These are phyloP conservation scores for Plectosphaerella cucumerina DNA, from an alignment of 2,329 filamentous ascomycete genomes.

Conservation along the genomic window DNA sequence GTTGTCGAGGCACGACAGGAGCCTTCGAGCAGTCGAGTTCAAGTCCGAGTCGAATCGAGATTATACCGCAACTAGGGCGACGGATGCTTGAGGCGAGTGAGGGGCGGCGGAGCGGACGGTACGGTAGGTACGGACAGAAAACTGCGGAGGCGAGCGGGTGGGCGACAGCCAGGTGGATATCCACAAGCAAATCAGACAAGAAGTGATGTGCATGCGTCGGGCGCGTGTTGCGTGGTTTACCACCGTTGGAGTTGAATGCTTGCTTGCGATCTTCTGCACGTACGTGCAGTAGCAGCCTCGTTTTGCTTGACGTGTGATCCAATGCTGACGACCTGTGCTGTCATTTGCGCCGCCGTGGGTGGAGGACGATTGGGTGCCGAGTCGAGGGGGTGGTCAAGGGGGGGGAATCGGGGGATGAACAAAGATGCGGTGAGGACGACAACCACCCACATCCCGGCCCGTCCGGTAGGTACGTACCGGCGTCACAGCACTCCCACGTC, in stretches of 20 bases:
- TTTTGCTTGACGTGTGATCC: not conserved
- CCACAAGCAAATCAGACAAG: too few species aligned
- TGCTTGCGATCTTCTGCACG: not conserved
- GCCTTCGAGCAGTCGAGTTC: too few species aligned
- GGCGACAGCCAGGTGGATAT: not conserved
- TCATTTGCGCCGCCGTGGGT: not conserved
- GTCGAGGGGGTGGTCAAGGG: too few species aligned
- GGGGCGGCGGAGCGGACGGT: not conserved
- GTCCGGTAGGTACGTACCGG: not conserved
- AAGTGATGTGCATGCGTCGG: too few species aligned
- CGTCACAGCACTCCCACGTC: not conserved
- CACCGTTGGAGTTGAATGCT: not conserved
- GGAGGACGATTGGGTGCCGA: not conserved
- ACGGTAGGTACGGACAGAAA: not conserved
- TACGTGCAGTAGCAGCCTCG: not conserved
- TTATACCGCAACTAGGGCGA: not conserved
- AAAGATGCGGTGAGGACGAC: not conserved
- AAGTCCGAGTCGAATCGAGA: too few species aligned
- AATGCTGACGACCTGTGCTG: not conserved
- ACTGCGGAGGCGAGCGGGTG: not conserved
- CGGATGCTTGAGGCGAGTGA: not conserved
- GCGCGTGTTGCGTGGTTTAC: not conserved
- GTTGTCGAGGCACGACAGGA: too few species aligned
- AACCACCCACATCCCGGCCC: too few species aligned
- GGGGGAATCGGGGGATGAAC: not conserved